phyloP scores from a whole-genome alignment of 306 rosid genomes.

The Prunus armeniaca region DNA sequence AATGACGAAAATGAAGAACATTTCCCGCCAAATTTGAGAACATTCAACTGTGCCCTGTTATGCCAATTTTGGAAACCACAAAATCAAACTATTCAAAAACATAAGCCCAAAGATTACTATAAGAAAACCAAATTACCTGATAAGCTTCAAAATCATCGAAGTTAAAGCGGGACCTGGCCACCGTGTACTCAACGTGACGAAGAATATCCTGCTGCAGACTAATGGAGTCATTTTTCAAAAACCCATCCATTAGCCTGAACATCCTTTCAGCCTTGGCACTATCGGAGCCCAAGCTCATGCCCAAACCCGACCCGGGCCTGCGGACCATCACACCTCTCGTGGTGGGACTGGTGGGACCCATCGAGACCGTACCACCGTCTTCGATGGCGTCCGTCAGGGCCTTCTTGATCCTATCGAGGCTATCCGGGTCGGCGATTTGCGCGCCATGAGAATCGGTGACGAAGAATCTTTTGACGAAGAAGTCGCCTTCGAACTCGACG shows the following conservation, averaged over 20 bases:
- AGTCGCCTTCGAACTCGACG: slow-evolving; percentile 59
- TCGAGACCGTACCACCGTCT: slow-evolving; percentile 33
- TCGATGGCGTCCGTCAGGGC: slow-evolving; percentile 58
- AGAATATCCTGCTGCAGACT: slow-evolving; percentile 75
- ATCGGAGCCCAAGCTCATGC: slow-evolving; percentile 18
- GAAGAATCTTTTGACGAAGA: slow-evolving; percentile 51
- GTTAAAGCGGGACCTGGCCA: slow-evolving; percentile 66
- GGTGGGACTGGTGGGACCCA: slow-evolving; percentile 26
- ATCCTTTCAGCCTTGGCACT: slow-evolving; percentile 59
- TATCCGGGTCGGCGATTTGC: slow-evolving; percentile 46
- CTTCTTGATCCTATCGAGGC: slow-evolving; percentile 52
- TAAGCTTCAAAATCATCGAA: slow-evolving; percentile 79
- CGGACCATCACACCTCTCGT: slow-evolving; percentile 50
- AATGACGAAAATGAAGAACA: neutral
- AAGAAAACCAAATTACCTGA: slow-evolving; percentile 37
- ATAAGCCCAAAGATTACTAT: neutral
- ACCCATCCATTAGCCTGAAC: slow-evolving; percentile 64
- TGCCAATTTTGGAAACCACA: neutral
- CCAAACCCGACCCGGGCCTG: slow-evolving; percentile 49
- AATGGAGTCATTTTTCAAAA: slow-evolving; percentile 63
- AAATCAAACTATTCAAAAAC: neutral
- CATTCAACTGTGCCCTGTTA: neutral
- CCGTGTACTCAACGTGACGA: slow-evolving; percentile 67
- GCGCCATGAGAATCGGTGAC: slow-evolving; percentile 61
- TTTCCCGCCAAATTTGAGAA: slow-evolving; percentile 22